These are phyloP conservation scores for Alopecurus myosuroides DNA, from an alignment of 176 grass and related monocot genomes.

Conservation along the genomic window DNA sequence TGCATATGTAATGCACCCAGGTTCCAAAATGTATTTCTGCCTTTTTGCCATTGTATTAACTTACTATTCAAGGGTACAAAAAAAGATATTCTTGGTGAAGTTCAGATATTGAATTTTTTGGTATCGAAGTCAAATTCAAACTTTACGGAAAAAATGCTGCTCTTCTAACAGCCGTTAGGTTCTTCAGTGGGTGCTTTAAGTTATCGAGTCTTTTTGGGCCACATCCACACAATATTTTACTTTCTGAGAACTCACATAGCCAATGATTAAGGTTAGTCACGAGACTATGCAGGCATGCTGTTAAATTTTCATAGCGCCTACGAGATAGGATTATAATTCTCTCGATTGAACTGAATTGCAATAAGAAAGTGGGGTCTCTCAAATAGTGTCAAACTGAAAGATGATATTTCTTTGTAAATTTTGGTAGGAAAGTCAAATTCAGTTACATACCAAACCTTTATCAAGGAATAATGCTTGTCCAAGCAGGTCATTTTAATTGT, in stretches of 20 bases:
- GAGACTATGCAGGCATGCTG: not conserved
- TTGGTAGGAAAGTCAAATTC: not conserved
- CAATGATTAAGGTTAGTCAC: not conserved
- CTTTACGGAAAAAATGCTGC: no score
- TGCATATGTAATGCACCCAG: no score
- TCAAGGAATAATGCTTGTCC: not conserved
- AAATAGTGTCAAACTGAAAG: not conserved
- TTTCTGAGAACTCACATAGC: not conserved
- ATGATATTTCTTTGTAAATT: not conserved
- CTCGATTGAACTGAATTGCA: not conserved
- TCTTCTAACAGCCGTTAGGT: not conserved
- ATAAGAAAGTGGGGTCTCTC: not conserved
- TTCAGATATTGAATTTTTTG: not conserved
- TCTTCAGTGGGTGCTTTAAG: not conserved
- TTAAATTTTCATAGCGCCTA: not conserved
- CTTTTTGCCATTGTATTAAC: not conserved
- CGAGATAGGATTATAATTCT: not conserved
- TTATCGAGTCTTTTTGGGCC: not conserved
- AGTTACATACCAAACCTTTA: not conserved
- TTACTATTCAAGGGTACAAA: not conserved
- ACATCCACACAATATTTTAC: not conserved
- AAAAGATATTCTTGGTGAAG: not conserved
- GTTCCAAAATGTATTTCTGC: not conserved
- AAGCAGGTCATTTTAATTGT: not conserved
- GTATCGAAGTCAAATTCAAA: no score